Evolutionary conservation across 2,329 filamentous ascomycete genomes (phyloP), one percentile per base, ranked within the genome.

Genomic region (Cladobotryum mycophilum): DNA sequence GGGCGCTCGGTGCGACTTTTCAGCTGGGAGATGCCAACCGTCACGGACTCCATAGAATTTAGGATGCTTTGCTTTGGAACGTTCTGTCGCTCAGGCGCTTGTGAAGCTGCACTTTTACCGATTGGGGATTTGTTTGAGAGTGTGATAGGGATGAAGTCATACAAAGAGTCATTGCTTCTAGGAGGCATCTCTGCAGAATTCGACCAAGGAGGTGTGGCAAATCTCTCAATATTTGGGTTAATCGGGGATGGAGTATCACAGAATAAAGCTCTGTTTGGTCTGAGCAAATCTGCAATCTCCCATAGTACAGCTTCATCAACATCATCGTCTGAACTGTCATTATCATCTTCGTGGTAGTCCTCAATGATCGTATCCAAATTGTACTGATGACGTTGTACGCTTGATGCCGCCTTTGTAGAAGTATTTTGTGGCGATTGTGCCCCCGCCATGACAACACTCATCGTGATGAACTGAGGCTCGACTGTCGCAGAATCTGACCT

Each of bases 231-330:
- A 11, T 11, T 11, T 30, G 25, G 25, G 9, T 65, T 62, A 45
- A 67, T 61, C 11, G 73, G 74, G 15, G 80, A 61, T 8, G 82
- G 62, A 57, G 76, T 81, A 40, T 75, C 60, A 56, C 70, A 76
- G 12, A 78, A 76, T 3, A 78, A 77, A 4, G 81, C 64, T 45
- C 74, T 63, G 49, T 76, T 72, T 2, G 74, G 70, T 61, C 76
- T 75, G 11, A 84, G 68, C 38, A 84, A 68, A 53, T 70, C 80
- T 52, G 80, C 81, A 65, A 85, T 84, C 60, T 84, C 80, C 78
- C 79, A 83, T 22, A 84, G 67, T 1, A 79, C 84, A 9, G 69
- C 76, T 65, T 84, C 81, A 53, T 84, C 81, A 55, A 84, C 82
- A 18, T 72, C 75, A 46, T 79, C 77, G 36, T 75, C 76, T 42